phyloP scores from a whole-genome alignment of 2,329 filamentous ascomycete species.

The Alternaria arborescens region DNA sequence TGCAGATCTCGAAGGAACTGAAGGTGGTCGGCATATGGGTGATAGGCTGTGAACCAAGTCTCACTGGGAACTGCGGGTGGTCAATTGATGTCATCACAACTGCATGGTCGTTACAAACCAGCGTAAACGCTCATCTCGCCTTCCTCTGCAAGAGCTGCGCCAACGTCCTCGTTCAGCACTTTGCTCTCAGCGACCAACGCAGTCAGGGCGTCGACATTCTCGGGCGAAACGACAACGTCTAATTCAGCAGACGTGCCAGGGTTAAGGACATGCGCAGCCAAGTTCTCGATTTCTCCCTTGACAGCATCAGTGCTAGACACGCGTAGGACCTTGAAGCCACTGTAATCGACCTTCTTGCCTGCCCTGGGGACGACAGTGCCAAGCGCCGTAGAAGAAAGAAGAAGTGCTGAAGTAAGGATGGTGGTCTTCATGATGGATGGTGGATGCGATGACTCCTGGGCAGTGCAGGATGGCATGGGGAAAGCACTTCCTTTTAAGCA shows the following conservation, averaged over 20 bases:
- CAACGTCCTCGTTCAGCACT: slow-evolving; percentile 47
- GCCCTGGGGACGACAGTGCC: slow-evolving; percentile 36
- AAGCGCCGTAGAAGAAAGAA: slow-evolving; percentile 33
- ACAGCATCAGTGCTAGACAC: slow-evolving; percentile 32
- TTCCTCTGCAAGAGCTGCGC: slow-evolving; percentile 45
- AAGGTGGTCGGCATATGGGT: slow-evolving; percentile 46
- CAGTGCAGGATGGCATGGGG: slow-evolving; percentile 9
- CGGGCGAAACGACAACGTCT: slow-evolving; percentile 49
- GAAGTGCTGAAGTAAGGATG: slow-evolving; percentile 37
- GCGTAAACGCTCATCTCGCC: slow-evolving; percentile 39
- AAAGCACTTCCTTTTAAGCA: slow-evolving; percentile 25
- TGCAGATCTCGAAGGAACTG: slow-evolving; percentile 47
- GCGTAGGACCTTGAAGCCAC: slow-evolving; percentile 49
- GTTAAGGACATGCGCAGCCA: slow-evolving; percentile 46
- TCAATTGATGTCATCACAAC: slow-evolving; percentile 7
- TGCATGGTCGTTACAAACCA: slow-evolving; percentile 27
- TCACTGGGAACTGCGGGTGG: slow-evolving; percentile 38
- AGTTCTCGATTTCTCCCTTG: slow-evolving; percentile 40
- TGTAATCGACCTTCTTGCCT: slow-evolving; percentile 47
- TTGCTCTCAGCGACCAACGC: slow-evolving; percentile 38
- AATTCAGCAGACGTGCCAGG: slow-evolving; percentile 39
- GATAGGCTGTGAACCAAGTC: slow-evolving; percentile 50
- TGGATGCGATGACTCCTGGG: slow-evolving; percentile 6
- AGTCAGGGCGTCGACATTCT: slow-evolving; percentile 42
- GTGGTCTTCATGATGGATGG: slow-evolving; percentile 39